Evolutionary conservation across 768 basidiomycete species (phyloP).

Genomic region (Boletus pseudopeckii): DNA sequence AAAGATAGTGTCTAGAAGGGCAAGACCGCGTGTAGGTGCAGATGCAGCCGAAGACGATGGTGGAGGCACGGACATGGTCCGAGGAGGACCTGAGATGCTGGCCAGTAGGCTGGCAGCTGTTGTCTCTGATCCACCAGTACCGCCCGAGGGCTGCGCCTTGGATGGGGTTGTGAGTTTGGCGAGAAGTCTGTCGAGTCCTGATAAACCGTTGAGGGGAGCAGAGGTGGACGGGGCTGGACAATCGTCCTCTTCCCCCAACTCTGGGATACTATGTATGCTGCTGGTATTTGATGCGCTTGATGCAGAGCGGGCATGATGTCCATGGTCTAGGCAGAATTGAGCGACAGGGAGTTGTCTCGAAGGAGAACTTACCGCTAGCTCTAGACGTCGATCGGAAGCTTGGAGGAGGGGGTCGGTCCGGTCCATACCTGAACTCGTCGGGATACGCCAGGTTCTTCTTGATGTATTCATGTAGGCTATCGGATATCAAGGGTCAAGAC

Average conservation of each 20-base stretch:
- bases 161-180: constrained; percentile 35
- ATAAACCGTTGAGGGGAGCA: constrained; percentile 19
- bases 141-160: constrained; percentile 19
- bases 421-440: constrained; percentile 66
- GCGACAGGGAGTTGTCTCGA: not conserved
- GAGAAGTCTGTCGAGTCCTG: constrained; percentile 44
- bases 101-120: constrained; percentile 45
- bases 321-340: constrained; percentile 21
- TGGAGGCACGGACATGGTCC: constrained; percentile 29
- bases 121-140: constrained; percentile 25
- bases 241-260: constrained; percentile 29
- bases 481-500: not conserved
- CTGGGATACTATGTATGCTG: constrained; percentile 35
- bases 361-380: constrained; percentile 22
- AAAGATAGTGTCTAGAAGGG: constrained; percentile 67
- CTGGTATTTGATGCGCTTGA: constrained; percentile 34
- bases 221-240: constrained; percentile 10
- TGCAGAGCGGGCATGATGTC: constrained; percentile 27
- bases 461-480: constrained; percentile 63
- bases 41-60: constrained; percentile 25
- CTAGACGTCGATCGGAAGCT: constrained; percentile 38
- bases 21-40: constrained; percentile 45
- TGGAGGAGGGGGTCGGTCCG: constrained; percentile 61
- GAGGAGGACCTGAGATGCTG: constrained; percentile 44
- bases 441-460: constrained; percentile 68